phyloP scores from a whole-genome alignment of 352 stramenopile genomes.

The Pythium coloratum region DNA sequence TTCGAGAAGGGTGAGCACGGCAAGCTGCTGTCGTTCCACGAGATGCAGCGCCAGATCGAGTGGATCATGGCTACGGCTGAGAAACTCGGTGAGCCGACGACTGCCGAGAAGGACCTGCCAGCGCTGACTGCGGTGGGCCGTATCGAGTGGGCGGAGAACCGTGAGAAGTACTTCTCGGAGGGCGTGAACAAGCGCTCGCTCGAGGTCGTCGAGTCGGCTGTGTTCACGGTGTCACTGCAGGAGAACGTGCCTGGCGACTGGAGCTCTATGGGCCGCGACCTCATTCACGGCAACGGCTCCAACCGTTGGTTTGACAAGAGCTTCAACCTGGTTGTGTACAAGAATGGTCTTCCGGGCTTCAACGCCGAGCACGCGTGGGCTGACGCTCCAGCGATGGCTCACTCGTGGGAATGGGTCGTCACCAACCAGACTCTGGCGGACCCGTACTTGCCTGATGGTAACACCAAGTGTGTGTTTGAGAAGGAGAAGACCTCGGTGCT shows the following conservation, averaged over 20 bases:
- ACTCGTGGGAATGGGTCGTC: constrained; percentile 78
- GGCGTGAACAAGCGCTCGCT: constrained; percentile 88
- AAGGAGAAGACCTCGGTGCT: constrained; percentile 50
- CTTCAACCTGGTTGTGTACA: constrained; percentile 94
- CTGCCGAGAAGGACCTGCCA: constrained; percentile 57
- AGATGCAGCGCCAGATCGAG: constrained; percentile 82
- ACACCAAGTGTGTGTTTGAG: constrained; percentile 42
- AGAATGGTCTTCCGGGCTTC: constrained; percentile 93
- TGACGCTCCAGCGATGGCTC: constrained; percentile 86
- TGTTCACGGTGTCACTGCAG: constrained; percentile 80
- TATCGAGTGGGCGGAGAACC: constrained; percentile 89
- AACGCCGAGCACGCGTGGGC: constrained; percentile 95
- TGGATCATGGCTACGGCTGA: constrained; percentile 60
- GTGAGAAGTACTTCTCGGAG: constrained; percentile 86
- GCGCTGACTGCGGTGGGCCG: constrained; percentile 80
- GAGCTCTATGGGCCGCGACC: constrained; percentile 66
- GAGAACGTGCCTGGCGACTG: constrained; percentile 58
- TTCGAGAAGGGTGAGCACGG: constrained; percentile 81
- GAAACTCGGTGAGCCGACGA: constrained; percentile 32
- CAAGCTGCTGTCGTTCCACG: constrained; percentile 64
- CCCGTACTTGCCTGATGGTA: constrained; percentile 60
- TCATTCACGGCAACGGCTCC: constrained; percentile 84
- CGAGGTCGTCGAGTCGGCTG: constrained; percentile 68
- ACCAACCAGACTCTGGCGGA: constrained; percentile 55
- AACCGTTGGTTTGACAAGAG: constrained; percentile 99